phyloP scores from a whole-genome alignment of 2,329 filamentous ascomycete species.

The Fonsecaea pedrosoi region DNA sequence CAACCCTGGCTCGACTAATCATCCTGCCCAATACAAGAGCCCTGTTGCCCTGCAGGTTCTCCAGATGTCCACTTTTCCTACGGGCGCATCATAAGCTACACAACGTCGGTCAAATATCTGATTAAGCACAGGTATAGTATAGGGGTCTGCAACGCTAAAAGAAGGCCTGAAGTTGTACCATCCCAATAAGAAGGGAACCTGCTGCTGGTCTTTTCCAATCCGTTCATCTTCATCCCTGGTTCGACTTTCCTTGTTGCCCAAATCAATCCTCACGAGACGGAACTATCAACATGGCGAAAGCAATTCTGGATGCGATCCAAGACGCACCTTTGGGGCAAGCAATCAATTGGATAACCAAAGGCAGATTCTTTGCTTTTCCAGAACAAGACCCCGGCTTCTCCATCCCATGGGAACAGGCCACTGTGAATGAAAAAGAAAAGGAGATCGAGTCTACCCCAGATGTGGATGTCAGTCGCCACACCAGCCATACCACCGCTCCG shows the following conservation, averaged over 20 bases:
- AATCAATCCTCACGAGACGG: not conserved
- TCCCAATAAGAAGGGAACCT: not conserved
- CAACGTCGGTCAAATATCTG: not conserved
- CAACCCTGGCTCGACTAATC: not conserved
- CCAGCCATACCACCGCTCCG: conserved; percentile 18
- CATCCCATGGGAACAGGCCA: conserved; percentile 41
- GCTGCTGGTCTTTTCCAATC: not conserved
- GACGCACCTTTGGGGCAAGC: conserved; percentile 57
- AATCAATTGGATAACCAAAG: conserved; percentile 51
- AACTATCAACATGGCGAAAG: conserved; percentile 17
- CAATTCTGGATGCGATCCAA: conserved; percentile 39
- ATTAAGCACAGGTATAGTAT: not conserved
- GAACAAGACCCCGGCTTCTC: conserved; percentile 50
- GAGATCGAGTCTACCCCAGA: conserved; percentile 28
- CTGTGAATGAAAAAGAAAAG: conserved; percentile 31
- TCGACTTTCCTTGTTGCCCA: not conserved
- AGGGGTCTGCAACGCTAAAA: not conserved
- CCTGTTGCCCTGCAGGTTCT: not conserved
- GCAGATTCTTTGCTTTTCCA: conserved; percentile 53
- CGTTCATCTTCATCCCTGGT: not conserved
- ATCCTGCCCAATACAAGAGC: not conserved
- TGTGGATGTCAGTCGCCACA: not conserved
- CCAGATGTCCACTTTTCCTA: not conserved
- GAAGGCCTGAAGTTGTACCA: not conserved
- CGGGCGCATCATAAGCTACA: not conserved